Evolutionary conservation across 306 rosid species (phyloP).

Genomic region (Vigna trinervia): DNA sequence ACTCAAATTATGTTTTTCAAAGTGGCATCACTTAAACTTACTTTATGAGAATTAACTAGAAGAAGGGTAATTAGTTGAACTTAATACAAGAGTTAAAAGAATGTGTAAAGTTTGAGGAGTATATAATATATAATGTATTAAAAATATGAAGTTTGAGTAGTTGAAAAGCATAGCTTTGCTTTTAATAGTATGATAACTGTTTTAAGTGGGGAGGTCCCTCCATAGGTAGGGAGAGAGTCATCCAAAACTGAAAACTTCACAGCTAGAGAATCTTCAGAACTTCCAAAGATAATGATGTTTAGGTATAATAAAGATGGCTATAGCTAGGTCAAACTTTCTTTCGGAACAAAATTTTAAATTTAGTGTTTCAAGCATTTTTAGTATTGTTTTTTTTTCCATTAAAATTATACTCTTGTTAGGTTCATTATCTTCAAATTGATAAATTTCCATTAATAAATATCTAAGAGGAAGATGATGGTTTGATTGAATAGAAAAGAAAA

Average conservation of each 20-base stretch:
- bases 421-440: too few species aligned
- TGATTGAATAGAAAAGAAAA: too few species aligned
- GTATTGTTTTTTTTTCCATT: neutral
- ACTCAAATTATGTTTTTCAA: too few species aligned
- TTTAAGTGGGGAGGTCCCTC: constrained; percentile 28
- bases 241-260: neutral
- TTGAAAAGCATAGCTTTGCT: neutral
- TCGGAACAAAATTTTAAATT: neutral
- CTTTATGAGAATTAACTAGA: too few species aligned
- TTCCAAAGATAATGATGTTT: neutral
- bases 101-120: neutral
- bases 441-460: too few species aligned
- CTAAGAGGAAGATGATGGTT: too few species aligned
- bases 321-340: neutral
- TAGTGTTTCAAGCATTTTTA: neutral
- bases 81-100: neutral
- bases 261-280: constrained; percentile 5
- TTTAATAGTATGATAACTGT: neutral
- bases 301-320: neutral
- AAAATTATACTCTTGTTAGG: too few species aligned
- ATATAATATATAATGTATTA: neutral
- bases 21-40: too few species aligned
- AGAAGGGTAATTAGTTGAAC: too few species aligned
- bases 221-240: neutral
- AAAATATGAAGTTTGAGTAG: neutral